These are phyloP conservation scores for Hippophae tibetana DNA, from an alignment of 306 rosid species.

Conservation along the genomic window DNA sequence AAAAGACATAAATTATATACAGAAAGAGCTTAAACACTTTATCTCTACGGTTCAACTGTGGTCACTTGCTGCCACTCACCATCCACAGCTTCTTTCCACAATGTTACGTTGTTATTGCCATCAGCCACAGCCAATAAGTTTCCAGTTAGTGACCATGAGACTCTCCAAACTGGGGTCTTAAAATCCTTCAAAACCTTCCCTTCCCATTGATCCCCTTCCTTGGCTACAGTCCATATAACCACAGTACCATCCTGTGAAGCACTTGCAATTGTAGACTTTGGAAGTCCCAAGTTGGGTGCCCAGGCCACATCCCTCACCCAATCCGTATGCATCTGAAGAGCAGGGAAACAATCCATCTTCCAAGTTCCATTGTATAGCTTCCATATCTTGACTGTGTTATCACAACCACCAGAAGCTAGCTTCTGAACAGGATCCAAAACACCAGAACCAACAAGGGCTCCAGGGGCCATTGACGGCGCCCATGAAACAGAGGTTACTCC, in stretches of 20 bases:
- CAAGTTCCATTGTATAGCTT: slow-evolving; percentile 63
- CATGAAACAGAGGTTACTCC: slow-evolving; percentile 94
- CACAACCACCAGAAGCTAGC: slow-evolving; percentile 88
- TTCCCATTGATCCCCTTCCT: slow-evolving; percentile 90
- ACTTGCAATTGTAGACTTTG: slow-evolving; percentile 81
- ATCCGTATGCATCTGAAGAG: slow-evolving; percentile 78
- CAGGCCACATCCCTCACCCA: slow-evolving; percentile 91
- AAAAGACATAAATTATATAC: too few relatives aligned
- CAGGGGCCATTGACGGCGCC: slow-evolving; percentile 84
- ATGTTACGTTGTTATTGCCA: slow-evolving; percentile 60
- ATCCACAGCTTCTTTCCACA: slow-evolving; percentile 92
- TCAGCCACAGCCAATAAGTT: slow-evolving; percentile 86
- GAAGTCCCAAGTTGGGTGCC: slow-evolving; percentile 95
- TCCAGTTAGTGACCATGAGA: slow-evolving; percentile 93
- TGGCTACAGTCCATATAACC: slow-evolving; percentile 69
- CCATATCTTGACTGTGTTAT: slow-evolving; percentile 87
- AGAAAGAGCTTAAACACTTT: slow-evolving; percentile 5
- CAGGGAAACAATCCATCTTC: slow-evolving; percentile 88
- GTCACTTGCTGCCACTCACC: slow-evolving; percentile 94
- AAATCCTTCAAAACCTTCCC: slow-evolving; percentile 71
- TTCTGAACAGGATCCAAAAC: slow-evolving; percentile 72
- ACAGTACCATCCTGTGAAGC: slow-evolving; percentile 82
- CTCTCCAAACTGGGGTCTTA: slow-evolving; percentile 81
- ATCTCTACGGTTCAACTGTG: slow-evolving; percentile 62
- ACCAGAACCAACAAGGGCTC: slow-evolving; percentile 71